A percentile compares a stretch with the other conserved stretches of the same genome.
These are phyloP conservation scores for Sporothrix inflata DNA, from an alignment of 2,329 filamentous ascomycete species.

Conservation along the genomic window DNA sequence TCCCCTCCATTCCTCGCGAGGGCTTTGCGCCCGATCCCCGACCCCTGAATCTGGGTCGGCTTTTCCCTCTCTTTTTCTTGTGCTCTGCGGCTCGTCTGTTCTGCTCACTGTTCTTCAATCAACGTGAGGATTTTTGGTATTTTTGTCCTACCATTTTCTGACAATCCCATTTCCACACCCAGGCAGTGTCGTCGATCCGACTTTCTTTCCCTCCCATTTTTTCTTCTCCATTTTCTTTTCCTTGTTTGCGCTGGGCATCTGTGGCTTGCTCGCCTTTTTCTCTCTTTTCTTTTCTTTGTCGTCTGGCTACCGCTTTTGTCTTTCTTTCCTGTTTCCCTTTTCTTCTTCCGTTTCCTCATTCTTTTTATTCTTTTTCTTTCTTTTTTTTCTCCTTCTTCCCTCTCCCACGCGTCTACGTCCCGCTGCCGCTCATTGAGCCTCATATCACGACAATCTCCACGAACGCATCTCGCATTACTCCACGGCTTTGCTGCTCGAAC, in stretches of 20 bases:
- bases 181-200: conserved; percentile 17
- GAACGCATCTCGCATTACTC: neutral
- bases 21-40: conserved; percentile 23
- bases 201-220: conserved; percentile 15
- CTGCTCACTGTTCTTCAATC: neutral
- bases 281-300: neutral
- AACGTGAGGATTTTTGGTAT: neutral
- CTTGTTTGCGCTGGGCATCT: neutral
- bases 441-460: neutral
- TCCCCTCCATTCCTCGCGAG: conserved; percentile 25
- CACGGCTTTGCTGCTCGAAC: conserved; percentile 9
- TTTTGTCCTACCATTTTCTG: conserved; percentile 17
- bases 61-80: neutral
- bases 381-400: neutral
- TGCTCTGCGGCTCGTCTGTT: neutral
- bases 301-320: neutral
- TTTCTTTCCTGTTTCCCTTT: neutral
- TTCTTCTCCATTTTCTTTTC: conserved; percentile 5
- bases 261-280: neutral
- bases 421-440: neutral
- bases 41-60: conserved; percentile 17
- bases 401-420: neutral
- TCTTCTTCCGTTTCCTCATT: neutral
- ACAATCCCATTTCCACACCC: conserved; percentile 10
- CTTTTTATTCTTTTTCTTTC: neutral